These are phyloP conservation scores for Arthroderma sp. DNA, from an alignment of 2,329 filamentous ascomycete genomes.

Conservation along the genomic window DNA sequence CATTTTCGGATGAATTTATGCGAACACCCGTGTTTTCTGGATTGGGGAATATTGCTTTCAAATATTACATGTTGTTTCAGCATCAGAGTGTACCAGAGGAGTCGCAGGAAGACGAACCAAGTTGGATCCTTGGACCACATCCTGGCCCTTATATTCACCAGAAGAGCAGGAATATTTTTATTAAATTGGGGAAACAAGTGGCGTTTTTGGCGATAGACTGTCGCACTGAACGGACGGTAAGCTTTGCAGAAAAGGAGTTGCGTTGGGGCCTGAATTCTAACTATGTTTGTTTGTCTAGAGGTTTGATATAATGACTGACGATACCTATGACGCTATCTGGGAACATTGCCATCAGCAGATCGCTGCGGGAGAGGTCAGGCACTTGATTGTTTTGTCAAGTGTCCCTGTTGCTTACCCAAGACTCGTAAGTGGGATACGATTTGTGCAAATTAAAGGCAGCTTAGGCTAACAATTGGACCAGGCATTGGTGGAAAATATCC, in stretches of 20 bases:
- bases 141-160: slow-evolving; percentile 87
- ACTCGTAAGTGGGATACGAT: slow-evolving; percentile 41
- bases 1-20: slow-evolving; percentile 88
- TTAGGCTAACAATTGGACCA: slow-evolving; percentile 37
- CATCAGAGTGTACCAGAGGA: slow-evolving; percentile 80
- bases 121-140: slow-evolving; percentile 69
- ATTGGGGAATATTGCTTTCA: slow-evolving; percentile 82
- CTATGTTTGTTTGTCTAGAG: slow-evolving; percentile 29
- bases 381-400: slow-evolving; percentile 75
- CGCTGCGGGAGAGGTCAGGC: slow-evolving; percentile 69
- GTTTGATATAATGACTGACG: slow-evolving; percentile 64
- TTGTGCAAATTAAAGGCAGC: slow-evolving; percentile 9
- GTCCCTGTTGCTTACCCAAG: slow-evolving; percentile 73
- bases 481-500: slow-evolving; percentile 52
- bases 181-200: slow-evolving; percentile 66
- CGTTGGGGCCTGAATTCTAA: not conserved
- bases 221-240: slow-evolving; percentile 68
- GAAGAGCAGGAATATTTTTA: slow-evolving; percentile 70
- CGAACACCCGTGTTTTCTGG: slow-evolving; percentile 78
- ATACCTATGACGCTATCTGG: slow-evolving; percentile 77
- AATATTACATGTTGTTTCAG: slow-evolving; percentile 98
- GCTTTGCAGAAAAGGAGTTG: slow-evolving; percentile 2
- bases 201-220: slow-evolving; percentile 81
- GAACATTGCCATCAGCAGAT: slow-evolving; percentile 75
- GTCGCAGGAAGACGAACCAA: slow-evolving; percentile 70